These are phyloP conservation scores for Hypoxylon sp. DNA, from an alignment of 2,329 filamentous ascomycete genomes.

Conservation along the genomic window DNA sequence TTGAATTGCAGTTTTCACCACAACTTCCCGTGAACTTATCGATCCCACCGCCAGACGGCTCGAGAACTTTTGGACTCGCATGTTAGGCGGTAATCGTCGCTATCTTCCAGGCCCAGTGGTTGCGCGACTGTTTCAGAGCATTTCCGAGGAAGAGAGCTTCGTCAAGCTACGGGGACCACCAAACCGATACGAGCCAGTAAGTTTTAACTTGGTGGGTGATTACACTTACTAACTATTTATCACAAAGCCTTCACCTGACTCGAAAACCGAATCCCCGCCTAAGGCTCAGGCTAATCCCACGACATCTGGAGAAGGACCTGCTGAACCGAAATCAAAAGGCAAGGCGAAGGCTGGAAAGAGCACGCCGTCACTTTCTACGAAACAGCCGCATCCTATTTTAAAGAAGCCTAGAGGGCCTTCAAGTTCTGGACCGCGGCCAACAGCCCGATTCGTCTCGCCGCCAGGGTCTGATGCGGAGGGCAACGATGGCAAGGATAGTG, in stretches of 20 bases:
- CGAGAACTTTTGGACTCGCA: slow-evolving; percentile 73
- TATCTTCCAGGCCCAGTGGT: slow-evolving; percentile 62
- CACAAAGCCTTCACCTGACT: slow-evolving; percentile 39
- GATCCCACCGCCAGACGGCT: slow-evolving; percentile 70
- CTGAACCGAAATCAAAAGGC: slow-evolving; percentile 37
- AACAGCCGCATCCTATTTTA: slow-evolving; percentile 64
- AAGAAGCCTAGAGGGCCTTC: slow-evolving; percentile 67
- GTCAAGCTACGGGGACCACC: slow-evolving; percentile 63
- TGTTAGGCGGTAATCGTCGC: slow-evolving; percentile 67
- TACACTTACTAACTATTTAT: slow-evolving; percentile 28
- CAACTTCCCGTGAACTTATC: slow-evolving; percentile 64
- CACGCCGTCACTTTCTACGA: slow-evolving; percentile 53
- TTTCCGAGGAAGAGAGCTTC: slow-evolving; percentile 65
- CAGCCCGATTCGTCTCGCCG: slow-evolving; percentile 67
- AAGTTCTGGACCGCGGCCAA: slow-evolving; percentile 62
- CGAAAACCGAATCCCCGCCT: slow-evolving; percentile 28
- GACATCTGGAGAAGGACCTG: slow-evolving; percentile 14
- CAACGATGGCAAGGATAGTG: slow-evolving; percentile 43
- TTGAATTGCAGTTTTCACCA: slow-evolving; percentile 63
- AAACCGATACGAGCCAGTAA: slow-evolving; percentile 64
- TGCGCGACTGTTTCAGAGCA: slow-evolving; percentile 64
- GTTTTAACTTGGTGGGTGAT: slow-evolving; percentile 30
- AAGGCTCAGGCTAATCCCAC: slow-evolving; percentile 21
- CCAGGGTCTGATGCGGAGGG: slow-evolving; percentile 57
- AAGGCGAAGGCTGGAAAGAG: slow-evolving; percentile 39